Evolutionary conservation across 164 flowering plant genomes (phyloP), one percentile per base, ranked within the genome.

Genomic region (Santalum album): DNA sequence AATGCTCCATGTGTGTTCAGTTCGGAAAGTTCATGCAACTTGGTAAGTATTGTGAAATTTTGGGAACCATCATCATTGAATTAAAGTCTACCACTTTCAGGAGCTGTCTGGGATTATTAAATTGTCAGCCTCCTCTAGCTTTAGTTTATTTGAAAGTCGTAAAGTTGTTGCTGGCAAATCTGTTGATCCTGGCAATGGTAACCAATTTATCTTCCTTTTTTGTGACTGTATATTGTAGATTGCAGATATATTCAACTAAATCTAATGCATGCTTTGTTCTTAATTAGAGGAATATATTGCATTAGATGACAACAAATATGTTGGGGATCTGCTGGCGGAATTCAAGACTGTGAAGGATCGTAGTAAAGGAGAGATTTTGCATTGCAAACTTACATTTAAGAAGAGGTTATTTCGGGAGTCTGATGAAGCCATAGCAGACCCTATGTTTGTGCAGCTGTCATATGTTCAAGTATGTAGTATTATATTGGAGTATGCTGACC

Each of bases 341-440:
- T 94, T 87, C 70, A 90, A 87, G 78, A 84, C 86, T 63, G 76
- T 83, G 35, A 94, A 94, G 70, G 97, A 94, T 49, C 78, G 94
- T 29, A 86, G 87, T 69, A 94, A 87, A 70, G 97, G 97, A 65
- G 99, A 94, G 60, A 84, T 94, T 57, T 71, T 90, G 74, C 96
- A 94, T 51, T 94, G 87, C 75, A 94, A 94, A 64, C 64, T 94
- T 52, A 75, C 70, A 25, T 90, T 94, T 59, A 94, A 90, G 39
- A 94, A 90, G 51, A 87, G 79, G 71, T 62, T 94, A 54, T 94
- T 94, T 77, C 88, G 99, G 43, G 99, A 94, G 72, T 87, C 99
- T 14, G 99, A 94, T 81, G 97, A 94, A 69, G 85, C 94, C 56
- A 63, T 86, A 42, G 62, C 75, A 57, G 97, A 94, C 52, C 95